Evolutionary conservation across 2,329 filamentous ascomycete genomes (phyloP).

Genomic region (Spiromastix sp.): DNA sequence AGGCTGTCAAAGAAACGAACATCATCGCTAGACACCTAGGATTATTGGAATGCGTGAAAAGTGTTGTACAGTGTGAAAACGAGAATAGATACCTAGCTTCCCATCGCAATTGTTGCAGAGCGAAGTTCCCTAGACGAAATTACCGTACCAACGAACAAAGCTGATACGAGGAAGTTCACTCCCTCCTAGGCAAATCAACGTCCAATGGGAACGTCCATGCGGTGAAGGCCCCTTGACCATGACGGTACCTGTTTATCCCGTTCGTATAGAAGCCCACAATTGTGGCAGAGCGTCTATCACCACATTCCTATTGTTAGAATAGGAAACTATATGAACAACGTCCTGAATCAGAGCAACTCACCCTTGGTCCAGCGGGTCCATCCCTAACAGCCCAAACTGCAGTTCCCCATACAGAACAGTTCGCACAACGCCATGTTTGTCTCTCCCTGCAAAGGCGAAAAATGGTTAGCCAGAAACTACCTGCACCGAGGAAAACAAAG

Average conservation of each 20-base stretch:
- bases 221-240: conserved; percentile 63
- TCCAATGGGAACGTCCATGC: conserved; percentile 28
- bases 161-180: not conserved
- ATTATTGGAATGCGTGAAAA: too few species aligned
- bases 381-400: conserved; percentile 93
- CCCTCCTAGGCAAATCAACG: too few species aligned
- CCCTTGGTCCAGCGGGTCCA: conserved; percentile 72
- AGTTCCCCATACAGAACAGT: conserved; percentile 79
- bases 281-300: conserved; percentile 90
- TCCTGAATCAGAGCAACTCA: conserved; percentile 46
- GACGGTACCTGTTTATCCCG: conserved; percentile 73
- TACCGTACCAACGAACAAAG: not conserved
- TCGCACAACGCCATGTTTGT: conserved; percentile 72
- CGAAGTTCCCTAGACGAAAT: too few species aligned
- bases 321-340: conserved; percentile 5
- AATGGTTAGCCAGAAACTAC: not conserved
- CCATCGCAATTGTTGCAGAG: too few species aligned
- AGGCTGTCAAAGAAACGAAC: too few species aligned
- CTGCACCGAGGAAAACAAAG: conserved; percentile 5
- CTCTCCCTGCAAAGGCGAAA: conserved; percentile 48
- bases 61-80: not conserved
- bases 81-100: too few species aligned
- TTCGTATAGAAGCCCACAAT: conserved; percentile 83
- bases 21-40: too few species aligned
- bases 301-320: too few species aligned